These are phyloP conservation scores for Fusarium acutatum DNA, from an alignment of 2,329 filamentous ascomycete species.

Conservation along the genomic window DNA sequence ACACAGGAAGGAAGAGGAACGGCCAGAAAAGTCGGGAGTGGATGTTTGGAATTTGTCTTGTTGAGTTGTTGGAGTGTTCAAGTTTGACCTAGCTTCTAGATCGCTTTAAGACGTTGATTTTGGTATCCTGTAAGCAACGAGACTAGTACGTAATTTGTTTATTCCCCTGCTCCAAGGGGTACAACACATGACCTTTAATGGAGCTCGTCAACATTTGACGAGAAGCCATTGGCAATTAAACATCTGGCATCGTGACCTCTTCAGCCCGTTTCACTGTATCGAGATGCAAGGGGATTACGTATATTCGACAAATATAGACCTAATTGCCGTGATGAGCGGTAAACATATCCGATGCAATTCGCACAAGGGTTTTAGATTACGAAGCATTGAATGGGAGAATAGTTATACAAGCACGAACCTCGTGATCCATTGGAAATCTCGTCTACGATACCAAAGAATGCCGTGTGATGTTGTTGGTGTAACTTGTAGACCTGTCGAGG, in stretches of 20 bases:
- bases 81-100: constrained; percentile 6
- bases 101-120: constrained; percentile 10
- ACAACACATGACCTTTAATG: constrained; percentile 39
- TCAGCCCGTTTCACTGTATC: constrained; percentile 19
- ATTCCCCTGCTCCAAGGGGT: constrained; percentile 25
- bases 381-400: not conserved
- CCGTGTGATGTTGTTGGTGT: constrained; percentile 9
- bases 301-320: constrained; percentile 5
- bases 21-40: not conserved
- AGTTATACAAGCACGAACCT: constrained; percentile 8
- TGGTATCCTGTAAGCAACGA: constrained; percentile 12
- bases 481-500: constrained; percentile 16
- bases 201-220: constrained; percentile 31
- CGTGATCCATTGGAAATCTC: constrained; percentile 20
- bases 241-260: constrained; percentile 40
- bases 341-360: constrained; percentile 15
- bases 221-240: constrained; percentile 40
- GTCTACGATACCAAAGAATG: constrained; percentile 3
- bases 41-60: not conserved
- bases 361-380: constrained; percentile 23
- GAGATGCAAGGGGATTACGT: constrained; percentile 15
- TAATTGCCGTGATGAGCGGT: constrained; percentile 18
- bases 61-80: constrained; percentile 15
- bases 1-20: not conserved
- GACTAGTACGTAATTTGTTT: constrained; percentile 41